Evolutionary conservation across 305 asterid species (phyloP).

Genomic region (Rubia tinctorum): DNA sequence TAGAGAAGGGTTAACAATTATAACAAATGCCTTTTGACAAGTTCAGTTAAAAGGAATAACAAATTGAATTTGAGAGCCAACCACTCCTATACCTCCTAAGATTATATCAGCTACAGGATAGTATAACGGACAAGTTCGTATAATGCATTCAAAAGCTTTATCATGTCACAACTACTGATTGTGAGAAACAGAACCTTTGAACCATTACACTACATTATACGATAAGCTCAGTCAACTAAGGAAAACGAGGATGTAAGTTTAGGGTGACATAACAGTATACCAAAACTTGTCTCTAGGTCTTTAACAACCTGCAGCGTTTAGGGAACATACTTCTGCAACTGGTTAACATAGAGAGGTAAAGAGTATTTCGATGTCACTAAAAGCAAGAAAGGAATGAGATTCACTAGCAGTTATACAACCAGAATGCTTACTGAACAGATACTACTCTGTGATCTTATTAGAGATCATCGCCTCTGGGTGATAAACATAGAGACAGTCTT

Average conservation of each 20-base stretch:
- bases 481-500: neutral
- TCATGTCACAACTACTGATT: neutral
- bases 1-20: neutral
- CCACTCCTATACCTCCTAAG: neutral
- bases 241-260: neutral
- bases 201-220: neutral
- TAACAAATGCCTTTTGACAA: neutral
- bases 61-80: neutral
- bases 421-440: slow-evolving; percentile 1
- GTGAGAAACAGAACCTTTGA: neutral
- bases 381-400: neutral
- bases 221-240: neutral
- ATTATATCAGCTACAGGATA: neutral
- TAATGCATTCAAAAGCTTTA: neutral
- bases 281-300: neutral
- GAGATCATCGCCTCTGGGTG: neutral
- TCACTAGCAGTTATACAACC: neutral
- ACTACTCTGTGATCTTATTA: neutral
- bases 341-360: neutral
- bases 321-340: neutral
- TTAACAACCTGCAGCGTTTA: too few species aligned
- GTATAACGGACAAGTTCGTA: neutral
- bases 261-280: neutral
- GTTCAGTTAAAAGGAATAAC: neutral
- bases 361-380: neutral